Percentiles rank a stretch among this genome's conserved stretches.
phyloP scores from a whole-genome alignment of 768 basidiomycete genomes.

The Lactifluus rugatus region DNA sequence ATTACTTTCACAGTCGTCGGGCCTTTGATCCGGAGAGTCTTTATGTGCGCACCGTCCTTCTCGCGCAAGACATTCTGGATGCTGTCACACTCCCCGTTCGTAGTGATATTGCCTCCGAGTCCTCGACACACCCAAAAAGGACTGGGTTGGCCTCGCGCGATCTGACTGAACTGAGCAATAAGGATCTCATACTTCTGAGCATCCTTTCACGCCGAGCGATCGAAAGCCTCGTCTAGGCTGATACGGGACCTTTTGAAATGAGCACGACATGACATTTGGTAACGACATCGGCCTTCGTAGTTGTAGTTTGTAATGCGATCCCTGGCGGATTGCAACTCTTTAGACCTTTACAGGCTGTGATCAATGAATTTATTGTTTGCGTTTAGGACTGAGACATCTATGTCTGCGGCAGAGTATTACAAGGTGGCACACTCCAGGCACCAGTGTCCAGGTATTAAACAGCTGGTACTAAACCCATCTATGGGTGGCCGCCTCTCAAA shows the following conservation, averaged over 20 bases:
- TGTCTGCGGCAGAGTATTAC: background rate
- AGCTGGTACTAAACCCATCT: background rate
- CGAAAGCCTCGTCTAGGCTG: background rate
- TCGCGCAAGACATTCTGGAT: background rate
- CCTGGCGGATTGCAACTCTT: background rate
- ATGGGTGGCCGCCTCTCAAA: conserved; percentile 53
- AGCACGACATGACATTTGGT: background rate
- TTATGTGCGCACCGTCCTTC: background rate
- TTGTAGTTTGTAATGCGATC: background rate
- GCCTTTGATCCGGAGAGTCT: background rate
- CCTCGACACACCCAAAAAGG: too few species aligned
- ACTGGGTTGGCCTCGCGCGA: background rate
- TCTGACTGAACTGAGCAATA: background rate
- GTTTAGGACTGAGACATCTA: background rate
- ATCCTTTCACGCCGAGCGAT: background rate
- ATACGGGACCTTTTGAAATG: background rate
- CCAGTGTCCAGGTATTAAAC: background rate
- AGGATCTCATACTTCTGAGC: background rate
- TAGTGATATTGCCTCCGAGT: too few species aligned
- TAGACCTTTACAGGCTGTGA: background rate
- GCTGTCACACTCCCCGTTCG: too few species aligned
- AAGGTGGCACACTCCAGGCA: background rate
- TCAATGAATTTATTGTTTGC: background rate
- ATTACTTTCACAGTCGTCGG: background rate
- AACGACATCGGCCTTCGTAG: background rate